phyloP scores from a whole-genome alignment of 352 stramenopile genomes.

The Phytopythium chamaehyphon region DNA sequence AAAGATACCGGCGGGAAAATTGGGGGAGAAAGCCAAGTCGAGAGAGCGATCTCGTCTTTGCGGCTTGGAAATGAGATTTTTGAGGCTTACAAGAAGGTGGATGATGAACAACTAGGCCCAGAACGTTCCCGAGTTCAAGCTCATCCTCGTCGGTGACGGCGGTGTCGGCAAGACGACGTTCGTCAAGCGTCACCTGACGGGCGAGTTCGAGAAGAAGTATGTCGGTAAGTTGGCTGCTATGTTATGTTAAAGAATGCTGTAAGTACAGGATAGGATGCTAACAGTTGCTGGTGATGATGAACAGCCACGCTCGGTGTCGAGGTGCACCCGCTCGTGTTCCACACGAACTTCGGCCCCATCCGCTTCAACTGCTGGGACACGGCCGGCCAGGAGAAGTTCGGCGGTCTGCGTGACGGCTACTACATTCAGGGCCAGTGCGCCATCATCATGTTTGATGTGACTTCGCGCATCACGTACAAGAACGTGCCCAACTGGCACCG shows the following conservation, averaged over 20 bases:
- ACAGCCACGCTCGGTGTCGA: conserved; percentile 98
- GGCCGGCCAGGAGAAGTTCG: conserved; percentile 99
- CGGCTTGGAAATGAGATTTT: too few species aligned
- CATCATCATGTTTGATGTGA: conserved; percentile 99
- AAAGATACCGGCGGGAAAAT: too few species aligned
- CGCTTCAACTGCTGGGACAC: conserved; percentile 99
- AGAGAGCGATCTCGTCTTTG: too few species aligned
- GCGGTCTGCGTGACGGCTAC: conserved; percentile 94
- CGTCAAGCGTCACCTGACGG: conserved; percentile 99
- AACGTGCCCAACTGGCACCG: conserved; percentile 99
- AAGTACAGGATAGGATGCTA: too few species aligned
- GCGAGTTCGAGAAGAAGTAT: conserved; percentile 99
- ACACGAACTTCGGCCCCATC: conserved; percentile 99
- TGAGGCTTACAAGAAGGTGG: too few species aligned
- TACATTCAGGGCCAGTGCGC: conserved; percentile 99
- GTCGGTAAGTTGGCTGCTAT: conserved; percentile 85
- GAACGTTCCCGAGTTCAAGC: conserved; percentile 99
- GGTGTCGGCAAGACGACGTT: conserved; percentile 99
- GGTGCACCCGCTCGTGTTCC: conserved; percentile 98
- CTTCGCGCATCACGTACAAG: conserved; percentile 99
- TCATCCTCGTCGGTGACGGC: conserved; percentile 99
- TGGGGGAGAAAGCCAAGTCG: too few species aligned
- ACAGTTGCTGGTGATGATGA: too few species aligned
- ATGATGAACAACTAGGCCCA: too few species aligned
- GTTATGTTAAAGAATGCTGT: not conserved